Percentiles rank a stretch among this genome's conserved stretches.
These are phyloP conservation scores for Dryadomyces quercus-mongolicae DNA, from an alignment of 2,329 filamentous ascomycete species.

Conservation along the genomic window DNA sequence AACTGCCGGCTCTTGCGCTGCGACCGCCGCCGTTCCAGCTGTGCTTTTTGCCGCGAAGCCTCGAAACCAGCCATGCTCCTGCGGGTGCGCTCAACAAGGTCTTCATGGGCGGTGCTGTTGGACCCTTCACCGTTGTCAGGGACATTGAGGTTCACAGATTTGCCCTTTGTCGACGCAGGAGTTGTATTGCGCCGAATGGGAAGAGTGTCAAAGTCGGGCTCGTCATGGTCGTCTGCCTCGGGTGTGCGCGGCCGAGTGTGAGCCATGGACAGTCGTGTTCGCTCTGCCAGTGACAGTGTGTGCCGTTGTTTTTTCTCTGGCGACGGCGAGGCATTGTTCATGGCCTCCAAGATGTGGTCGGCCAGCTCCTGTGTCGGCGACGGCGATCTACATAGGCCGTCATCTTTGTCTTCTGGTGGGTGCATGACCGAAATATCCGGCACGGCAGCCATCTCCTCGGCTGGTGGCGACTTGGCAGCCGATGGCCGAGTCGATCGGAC, in stretches of 20 bases:
- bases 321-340: conserved; percentile 43
- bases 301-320: conserved; percentile 43
- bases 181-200: conserved; percentile 10
- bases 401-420: not conserved
- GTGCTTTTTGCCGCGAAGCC: conserved; percentile 46
- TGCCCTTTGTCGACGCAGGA: conserved; percentile 7
- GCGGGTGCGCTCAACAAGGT: conserved; percentile 45
- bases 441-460: not conserved
- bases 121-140: not conserved
- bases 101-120: conserved; percentile 24
- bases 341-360: conserved; percentile 43
- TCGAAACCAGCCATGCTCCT: conserved; percentile 52
- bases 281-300: conserved; percentile 57
- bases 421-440: not conserved
- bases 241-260: conserved; percentile 31
- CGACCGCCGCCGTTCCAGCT: conserved; percentile 42
- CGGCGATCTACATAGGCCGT: not conserved
- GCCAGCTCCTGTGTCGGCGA: conserved; percentile 36
- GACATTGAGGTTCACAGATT: conserved; percentile 12
- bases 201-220: conserved; percentile 3
- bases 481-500: no score
- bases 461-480: no score
- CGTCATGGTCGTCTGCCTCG: conserved; percentile 14
- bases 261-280: conserved; percentile 72
- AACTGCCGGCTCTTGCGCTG: conserved; percentile 23